Percentiles rank a stretch among this genome's conserved stretches.
These are phyloP conservation scores for Populus nigra DNA, from an alignment of 345 rosid genomes.

Conservation along the genomic window DNA sequence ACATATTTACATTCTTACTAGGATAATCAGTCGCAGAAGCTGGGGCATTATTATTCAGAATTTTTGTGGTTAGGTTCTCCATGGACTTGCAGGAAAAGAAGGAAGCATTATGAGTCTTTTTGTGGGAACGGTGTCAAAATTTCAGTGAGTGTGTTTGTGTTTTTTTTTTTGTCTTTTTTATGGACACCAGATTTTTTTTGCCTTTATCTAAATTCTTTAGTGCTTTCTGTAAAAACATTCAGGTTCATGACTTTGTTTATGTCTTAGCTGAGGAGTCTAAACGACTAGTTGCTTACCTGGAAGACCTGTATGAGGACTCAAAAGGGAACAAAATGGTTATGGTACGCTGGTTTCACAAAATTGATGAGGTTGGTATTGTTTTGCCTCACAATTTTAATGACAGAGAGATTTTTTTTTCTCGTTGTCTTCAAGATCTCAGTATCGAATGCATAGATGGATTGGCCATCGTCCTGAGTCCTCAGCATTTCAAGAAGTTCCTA, in stretches of 20 bases:
- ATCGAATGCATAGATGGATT: conserved; percentile 84
- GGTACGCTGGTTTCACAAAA: conserved; percentile 91
- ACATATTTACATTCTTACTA: neutral
- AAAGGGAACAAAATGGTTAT: conserved; percentile 67
- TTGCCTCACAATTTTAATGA: conserved; percentile 55
- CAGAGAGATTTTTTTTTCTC: conserved; percentile 85
- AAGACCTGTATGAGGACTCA: conserved; percentile 76
- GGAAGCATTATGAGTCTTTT: conserved; percentile 66
- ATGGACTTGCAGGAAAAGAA: conserved; percentile 55
- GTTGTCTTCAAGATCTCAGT: conserved; percentile 80
- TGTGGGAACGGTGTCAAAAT: conserved; percentile 56
- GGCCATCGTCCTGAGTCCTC: conserved; percentile 76
- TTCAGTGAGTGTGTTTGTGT: conserved; percentile 47
- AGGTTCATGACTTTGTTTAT: conserved; percentile 72
- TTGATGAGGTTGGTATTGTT: conserved; percentile 77
- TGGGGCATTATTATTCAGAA: conserved; percentile 23
- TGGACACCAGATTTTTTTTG: neutral
- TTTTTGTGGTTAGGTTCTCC: conserved; percentile 65
- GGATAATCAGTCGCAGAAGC: conserved; percentile 34
- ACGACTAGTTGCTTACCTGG: conserved; percentile 74
- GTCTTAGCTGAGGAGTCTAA: conserved; percentile 71
- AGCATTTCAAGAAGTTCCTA: conserved; percentile 54
- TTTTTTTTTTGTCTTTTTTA: neutral
- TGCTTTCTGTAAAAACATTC: conserved; percentile 15
- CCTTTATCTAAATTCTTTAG: neutral